Percentiles rank a stretch among this genome's conserved stretches.
Conservation (phyloP, 2,329 filamentous ascomycete genomes). For the Cladosporium sp. region DNA sequence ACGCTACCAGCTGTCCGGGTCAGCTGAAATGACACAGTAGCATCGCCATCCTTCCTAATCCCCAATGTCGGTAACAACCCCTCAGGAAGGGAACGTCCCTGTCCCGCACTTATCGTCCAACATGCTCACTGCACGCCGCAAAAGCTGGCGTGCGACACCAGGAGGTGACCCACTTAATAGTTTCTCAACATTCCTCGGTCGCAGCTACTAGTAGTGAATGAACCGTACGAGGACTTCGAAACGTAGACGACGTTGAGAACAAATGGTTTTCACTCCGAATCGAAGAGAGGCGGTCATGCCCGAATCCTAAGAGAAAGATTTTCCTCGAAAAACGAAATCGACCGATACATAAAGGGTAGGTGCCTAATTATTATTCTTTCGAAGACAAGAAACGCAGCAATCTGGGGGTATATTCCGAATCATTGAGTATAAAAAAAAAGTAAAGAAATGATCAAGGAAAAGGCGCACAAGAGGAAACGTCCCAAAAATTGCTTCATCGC, state of each 20-base stretch:
- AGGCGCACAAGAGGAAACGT: background rate
- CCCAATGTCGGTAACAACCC: background rate
- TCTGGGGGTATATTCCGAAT: constrained; percentile 13
- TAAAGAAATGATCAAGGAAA: background rate
- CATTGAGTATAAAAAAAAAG: background rate
- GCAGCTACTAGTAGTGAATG: too few relatives aligned
- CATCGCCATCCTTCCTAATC: background rate
- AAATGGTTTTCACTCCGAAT: too few relatives aligned
- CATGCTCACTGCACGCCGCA: background rate
- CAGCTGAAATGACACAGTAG: background rate
- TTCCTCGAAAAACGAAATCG: too few relatives aligned
- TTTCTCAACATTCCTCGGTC: too few relatives aligned
- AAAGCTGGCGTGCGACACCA: background rate
- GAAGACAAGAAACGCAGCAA: too few relatives aligned
- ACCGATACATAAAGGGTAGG: too few relatives aligned
- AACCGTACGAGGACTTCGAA: too few relatives aligned
- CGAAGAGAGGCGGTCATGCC: too few relatives aligned
- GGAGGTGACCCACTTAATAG: too few relatives aligned
- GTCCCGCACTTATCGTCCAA: background rate
- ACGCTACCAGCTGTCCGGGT: background rate
- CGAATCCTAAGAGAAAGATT: too few relatives aligned
- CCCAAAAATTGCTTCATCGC: background rate
- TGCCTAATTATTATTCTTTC: too few relatives aligned
- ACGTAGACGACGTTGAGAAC: too few relatives aligned
- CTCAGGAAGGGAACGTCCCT: background rate